Conservation (phyloP, 2,329 filamentous ascomycete species). For the Phyllosticta ampelicida region DNA sequence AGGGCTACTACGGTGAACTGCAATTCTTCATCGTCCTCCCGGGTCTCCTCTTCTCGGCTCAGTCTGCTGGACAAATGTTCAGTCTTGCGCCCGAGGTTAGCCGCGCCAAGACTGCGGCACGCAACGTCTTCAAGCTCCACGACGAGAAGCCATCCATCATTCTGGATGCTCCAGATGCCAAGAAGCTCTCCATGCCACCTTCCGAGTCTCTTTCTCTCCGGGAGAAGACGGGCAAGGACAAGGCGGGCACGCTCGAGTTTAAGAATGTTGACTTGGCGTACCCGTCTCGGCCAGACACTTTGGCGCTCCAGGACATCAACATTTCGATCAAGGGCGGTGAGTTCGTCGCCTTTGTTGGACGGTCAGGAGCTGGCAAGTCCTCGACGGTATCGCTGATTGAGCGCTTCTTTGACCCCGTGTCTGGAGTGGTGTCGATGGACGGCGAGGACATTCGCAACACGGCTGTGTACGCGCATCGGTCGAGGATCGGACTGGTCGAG, state of each 20-base stretch:
- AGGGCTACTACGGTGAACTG: slow-evolving; percentile 30
- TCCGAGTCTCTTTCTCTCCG: slow-evolving; percentile 28
- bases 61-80: slow-evolving; percentile 37
- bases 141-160: slow-evolving; percentile 31
- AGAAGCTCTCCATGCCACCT: neutral
- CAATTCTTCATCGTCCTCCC: slow-evolving; percentile 38
- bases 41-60: slow-evolving; percentile 36
- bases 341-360: slow-evolving; percentile 33
- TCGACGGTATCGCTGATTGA: slow-evolving; percentile 37
- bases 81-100: slow-evolving; percentile 36
- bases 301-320: slow-evolving; percentile 28
- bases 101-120: slow-evolving; percentile 34
- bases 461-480: slow-evolving; percentile 27
- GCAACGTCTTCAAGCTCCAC: slow-evolving; percentile 33
- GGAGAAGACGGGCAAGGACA: neutral
- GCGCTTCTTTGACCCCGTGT: slow-evolving; percentile 33
- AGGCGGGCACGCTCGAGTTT: slow-evolving; percentile 36
- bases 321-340: slow-evolving; percentile 29
- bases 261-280: slow-evolving; percentile 24
- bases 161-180: neutral
- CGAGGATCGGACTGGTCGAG: slow-evolving; percentile 32
- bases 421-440: slow-evolving; percentile 31
- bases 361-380: slow-evolving; percentile 37
- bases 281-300: slow-evolving; percentile 20
- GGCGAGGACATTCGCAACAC: slow-evolving; percentile 31